Base-by-base conservation (phyloP, 306 rosid species). In the Fagus sylvatica region DNA sequence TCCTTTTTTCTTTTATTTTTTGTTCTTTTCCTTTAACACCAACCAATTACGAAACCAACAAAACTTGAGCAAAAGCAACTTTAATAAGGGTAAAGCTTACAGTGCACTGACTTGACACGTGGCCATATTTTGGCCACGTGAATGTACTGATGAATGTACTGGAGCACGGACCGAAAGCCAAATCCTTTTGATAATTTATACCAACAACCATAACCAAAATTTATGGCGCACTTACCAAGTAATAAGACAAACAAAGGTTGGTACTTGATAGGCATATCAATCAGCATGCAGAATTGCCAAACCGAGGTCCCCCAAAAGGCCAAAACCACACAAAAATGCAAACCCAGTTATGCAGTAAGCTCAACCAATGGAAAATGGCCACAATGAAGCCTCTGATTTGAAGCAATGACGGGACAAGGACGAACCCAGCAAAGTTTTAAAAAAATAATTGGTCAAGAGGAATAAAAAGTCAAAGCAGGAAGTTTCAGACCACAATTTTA, bases 331-430 rank as follows among this genome's bases (percentile, higher is more conserved):
- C 51, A 69, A 69, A 74, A 67, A 74, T 68, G 68, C 75, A 62
- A 76, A 80, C 57, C 43, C 46, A 69, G 22, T 78, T 59, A 72
- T 71, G 53, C 15, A 65, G 51, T 74, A 71, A 51, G 67, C 37
- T 5, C 10, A 22, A 22, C 64, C 32, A 57, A 57, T 57, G 64
- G 33, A 9, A 57, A 22, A 22, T 9, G 36, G 5, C 64, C 64
- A 56, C 37, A 4, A 10, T 30, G 32, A 57, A 28, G 13, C 36
- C 37, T 57, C 6, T 57, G 64, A 11, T 57, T 28, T 9, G 57
- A 37, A 6, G 9, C 0, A 15, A 72, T 70, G 53, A 53, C 53
- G 64, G 16, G 62, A 73, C 62, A 72, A 54, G 42, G 4, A 28
- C 11, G 42, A 74, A 54, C 48, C 33, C 51, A 48, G 15, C 19